Evolutionary conservation across 768 basidiomycete genomes (phyloP), one percentile per base, ranked within the genome.

Genomic region (Suillus discolor): DNA sequence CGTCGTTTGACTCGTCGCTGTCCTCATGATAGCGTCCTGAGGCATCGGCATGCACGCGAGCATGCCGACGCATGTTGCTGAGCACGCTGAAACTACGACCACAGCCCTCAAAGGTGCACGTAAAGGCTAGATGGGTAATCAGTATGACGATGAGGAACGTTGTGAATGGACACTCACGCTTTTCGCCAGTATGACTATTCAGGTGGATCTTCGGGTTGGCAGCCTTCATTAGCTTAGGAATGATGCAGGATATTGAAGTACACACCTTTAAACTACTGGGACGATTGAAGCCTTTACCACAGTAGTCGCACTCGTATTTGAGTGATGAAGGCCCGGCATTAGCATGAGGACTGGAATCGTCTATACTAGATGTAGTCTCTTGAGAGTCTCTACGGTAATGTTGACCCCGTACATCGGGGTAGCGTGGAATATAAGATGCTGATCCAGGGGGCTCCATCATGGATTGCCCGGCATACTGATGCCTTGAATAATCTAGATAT

Each of bases 41-140:
- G 53, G 66, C 66, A 45, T 78, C 81, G 34, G 77, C 80, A 72
- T 93, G 92, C 15, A 90, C 88, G 63, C 92, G 88, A 66, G 91
- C 87, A 75, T 94, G 92, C 65, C 92, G 83, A 67, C 92, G 89
- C 92, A 94, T 94, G 80, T 94, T 94, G 77, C 91, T 93, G 73
- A 93, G 86, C 60, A 93, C 92, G 72, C 91, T 92, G 77, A 94
- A 94, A 73, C 89, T 87, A 53, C 92, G 89, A 8, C 89, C 89
- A 78, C 92, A 94, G 65, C 85, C 85, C 68, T 89, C 85, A 62
- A 87, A 84, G 20, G 92, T 88, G 74, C 92, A 94, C 53, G 83
- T 79, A 77, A 90, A 93, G 11, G 92, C 92, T 93, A 74, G 65
- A 36, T 4, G 57, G 61, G 41, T 55, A 23, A 34, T 64, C 18